These are phyloP conservation scores for Platanthera zijinensis DNA, from an alignment of 106 monocot species.

Conservation along the genomic window DNA sequence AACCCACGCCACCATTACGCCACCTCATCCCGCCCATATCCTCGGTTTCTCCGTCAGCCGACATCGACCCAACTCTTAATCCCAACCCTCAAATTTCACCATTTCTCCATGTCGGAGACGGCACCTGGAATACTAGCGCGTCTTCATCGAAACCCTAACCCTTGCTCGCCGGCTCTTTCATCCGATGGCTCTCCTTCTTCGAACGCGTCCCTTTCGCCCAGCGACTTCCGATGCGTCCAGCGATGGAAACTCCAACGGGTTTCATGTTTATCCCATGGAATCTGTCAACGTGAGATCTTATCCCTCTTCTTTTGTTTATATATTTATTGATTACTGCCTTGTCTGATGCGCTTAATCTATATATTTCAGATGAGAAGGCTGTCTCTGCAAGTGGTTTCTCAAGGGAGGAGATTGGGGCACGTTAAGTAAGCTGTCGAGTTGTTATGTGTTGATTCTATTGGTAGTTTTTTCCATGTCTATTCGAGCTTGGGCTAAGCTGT, in stretches of 20 bases:
- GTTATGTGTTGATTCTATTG: background rate
- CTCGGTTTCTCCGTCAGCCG: too few relatives aligned
- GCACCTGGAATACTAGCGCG: too few relatives aligned
- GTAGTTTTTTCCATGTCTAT: background rate
- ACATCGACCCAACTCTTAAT: too few relatives aligned
- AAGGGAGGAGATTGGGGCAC: slow-evolving; percentile 11
- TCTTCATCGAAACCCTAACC: background rate
- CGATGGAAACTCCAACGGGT: background rate
- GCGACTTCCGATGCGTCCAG: background rate
- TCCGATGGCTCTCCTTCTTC: slow-evolving; percentile 20
- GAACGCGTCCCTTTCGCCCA: slow-evolving; percentile 8
- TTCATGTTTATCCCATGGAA: background rate
- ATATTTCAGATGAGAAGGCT: slow-evolving; percentile 9
- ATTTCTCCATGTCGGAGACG: too few relatives aligned
- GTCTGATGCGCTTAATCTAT: background rate
- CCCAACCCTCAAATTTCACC: too few relatives aligned
- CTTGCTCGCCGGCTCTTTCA: background rate
- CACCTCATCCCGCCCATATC: too few relatives aligned
- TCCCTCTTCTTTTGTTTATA: background rate
- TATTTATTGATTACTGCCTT: background rate
- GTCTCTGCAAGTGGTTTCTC: background rate
- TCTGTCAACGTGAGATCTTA: slow-evolving; percentile 13
- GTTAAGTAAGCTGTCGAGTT: slow-evolving; percentile 14
- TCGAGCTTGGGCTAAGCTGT: background rate
- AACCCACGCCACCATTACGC: too few relatives aligned